Evolutionary conservation across 2,329 filamentous ascomycete genomes (phyloP).

Genomic region (Sarocladium kiliense): DNA sequence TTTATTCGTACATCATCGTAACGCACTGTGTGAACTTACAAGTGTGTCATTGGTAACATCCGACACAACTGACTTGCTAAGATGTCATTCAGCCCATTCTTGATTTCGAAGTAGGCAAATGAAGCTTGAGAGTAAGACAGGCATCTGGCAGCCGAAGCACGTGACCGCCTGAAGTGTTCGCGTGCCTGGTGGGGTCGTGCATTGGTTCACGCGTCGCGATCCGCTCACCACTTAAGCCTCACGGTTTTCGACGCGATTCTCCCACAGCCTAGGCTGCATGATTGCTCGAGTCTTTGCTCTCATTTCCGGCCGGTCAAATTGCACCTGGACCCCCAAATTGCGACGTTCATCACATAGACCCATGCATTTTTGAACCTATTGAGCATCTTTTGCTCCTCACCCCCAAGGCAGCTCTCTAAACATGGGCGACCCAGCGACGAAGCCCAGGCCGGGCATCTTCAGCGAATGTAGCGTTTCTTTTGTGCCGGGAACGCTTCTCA

Average conservation of each 20-base stretch:
- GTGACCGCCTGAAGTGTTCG: conserved; percentile 32
- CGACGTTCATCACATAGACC: background rate
- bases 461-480: conserved; percentile 39
- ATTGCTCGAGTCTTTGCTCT: background rate
- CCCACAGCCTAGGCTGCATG: background rate
- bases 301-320: background rate
- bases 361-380: background rate
- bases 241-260: conserved; percentile 4
- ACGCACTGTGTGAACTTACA: too few species aligned
- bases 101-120: too few species aligned
- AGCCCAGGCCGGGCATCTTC: conserved; percentile 28
- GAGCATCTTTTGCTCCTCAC: background rate
- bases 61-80: too few species aligned
- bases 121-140: too few species aligned
- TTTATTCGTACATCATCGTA: too few species aligned
- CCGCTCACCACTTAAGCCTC: background rate
- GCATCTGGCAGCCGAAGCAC: conserved; percentile 15
- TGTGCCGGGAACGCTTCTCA: conserved; percentile 35
- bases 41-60: too few species aligned
- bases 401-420: background rate
- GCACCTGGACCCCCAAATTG: background rate
- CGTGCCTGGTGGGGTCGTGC: conserved; percentile 15
- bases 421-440: conserved; percentile 22
- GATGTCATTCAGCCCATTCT: too few species aligned
- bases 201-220: conserved; percentile 1